Evolutionary conservation across 441 rosid species (phyloP).

Genomic region (Erodium trifolium): DNA sequence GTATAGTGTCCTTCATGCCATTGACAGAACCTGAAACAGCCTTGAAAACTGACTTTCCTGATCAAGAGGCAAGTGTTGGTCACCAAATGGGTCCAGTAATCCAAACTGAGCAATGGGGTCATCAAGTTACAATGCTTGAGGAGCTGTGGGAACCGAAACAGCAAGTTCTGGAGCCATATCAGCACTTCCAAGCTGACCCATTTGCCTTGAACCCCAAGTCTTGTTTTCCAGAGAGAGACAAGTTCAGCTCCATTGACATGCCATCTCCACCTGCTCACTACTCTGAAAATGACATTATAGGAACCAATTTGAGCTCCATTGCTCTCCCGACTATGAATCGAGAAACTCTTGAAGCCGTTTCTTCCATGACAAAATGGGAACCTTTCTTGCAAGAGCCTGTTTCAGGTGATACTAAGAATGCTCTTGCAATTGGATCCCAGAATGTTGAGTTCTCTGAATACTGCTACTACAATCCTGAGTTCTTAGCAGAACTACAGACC

Average conservation of each 20-base stretch:
- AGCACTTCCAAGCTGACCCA: slow-evolving; percentile 4
- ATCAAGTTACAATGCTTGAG: background rate
- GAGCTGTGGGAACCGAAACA: slow-evolving; percentile 4
- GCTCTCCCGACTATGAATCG: slow-evolving; percentile 7
- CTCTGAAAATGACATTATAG: background rate
- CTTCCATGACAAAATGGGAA: slow-evolving; percentile 9
- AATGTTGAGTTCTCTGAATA: slow-evolving; percentile 3
- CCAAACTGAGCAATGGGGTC: background rate
- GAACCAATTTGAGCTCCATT: slow-evolving; percentile 3
- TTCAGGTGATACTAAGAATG: slow-evolving; percentile 1
- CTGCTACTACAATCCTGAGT: slow-evolving; percentile 9
- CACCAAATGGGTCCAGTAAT: background rate
- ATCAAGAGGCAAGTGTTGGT: too few relatives aligned
- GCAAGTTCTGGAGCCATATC: background rate
- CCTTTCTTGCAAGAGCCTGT: slow-evolving; percentile 6
- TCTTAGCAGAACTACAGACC: slow-evolving; percentile 1
- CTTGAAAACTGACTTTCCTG: background rate
- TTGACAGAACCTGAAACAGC: slow-evolving; percentile 7
- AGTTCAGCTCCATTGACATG: background rate
- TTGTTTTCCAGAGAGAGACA: slow-evolving; percentile 5
- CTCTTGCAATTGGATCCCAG: background rate
- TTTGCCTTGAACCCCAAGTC: slow-evolving; percentile 7
- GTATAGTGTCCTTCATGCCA: background rate
- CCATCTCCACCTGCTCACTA: background rate
- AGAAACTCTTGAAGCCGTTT: slow-evolving; percentile 4